Evolutionary conservation across 805 yeast genomes (phyloP), one percentile per base, ranked within the genome.

Genomic region (Deakozyma indianensis): DNA sequence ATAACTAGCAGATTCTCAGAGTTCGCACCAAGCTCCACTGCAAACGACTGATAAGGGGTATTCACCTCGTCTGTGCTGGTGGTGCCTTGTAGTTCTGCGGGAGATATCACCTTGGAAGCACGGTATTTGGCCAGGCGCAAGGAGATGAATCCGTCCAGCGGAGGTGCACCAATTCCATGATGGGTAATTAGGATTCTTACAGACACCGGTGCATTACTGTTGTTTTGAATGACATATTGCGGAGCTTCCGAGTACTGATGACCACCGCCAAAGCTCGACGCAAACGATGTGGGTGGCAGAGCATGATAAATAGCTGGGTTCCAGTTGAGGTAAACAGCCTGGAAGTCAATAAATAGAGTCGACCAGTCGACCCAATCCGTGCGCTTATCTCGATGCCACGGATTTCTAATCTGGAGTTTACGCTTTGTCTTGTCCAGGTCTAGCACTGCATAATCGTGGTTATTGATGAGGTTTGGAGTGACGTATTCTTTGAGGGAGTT

Each of bases 271-370:
- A 32, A n/a, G 18, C 18, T 32, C 16, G 38, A 32, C 5, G 38
- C 38, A 32, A 32, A 32, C 16, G 38, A 32, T 5, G 38, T 32
- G 9, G 38, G 38, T n/a, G 11, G 38, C 38, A 32, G 16, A 14
- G 38, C 38, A 32, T 32, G 38, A 32, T 32, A 32, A 32, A 32
- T 32, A 32, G 38, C 11, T 32, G 38, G 38, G 16, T 32, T 32
- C 38, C 38, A 32, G 38, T 32, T 32, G 38, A 32, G 38, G 16
- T 32, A 32, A 32, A 32, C 38, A 9, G 38, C 38, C 38, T 32
- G 38, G 38, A 32, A 32, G 18, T 32, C 38, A 32, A 32, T 32
- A 32, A 32, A 32, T 32, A 32, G 7, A n/a, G 38, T 32, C 5
- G 38, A 7, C 38, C 38, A 32, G 18, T 32, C 38, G 18, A 32